Percentiles rank a stretch among this genome's conserved stretches.
Conservation (phyloP, 148 eudicot genomes). For the Rhododendron simsii region DNA sequence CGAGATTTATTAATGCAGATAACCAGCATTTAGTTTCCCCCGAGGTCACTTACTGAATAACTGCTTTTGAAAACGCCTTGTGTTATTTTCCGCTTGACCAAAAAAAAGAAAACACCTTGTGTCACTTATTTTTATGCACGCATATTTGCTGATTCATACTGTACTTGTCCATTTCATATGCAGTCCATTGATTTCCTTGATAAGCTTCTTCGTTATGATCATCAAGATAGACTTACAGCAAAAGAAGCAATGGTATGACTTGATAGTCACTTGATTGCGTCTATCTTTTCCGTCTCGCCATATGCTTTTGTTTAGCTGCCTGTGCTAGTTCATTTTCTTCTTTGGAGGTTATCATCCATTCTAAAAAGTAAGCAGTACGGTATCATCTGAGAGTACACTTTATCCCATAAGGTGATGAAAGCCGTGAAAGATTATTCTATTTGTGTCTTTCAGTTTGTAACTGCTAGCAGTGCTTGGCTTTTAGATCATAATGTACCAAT, state of each 20-base stretch:
- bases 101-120: not conserved
- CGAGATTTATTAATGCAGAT: conserved; percentile 77
- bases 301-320: conserved; percentile 3
- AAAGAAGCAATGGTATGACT: conserved; percentile 80
- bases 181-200: conserved; percentile 95
- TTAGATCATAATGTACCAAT: not conserved
- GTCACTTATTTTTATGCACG: not conserved
- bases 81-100: not conserved
- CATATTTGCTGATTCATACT: not conserved
- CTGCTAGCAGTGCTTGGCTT: not conserved
- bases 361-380: not conserved
- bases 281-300: not conserved
- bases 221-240: conserved; percentile 88
- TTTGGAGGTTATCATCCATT: not conserved
- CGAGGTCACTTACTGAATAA: conserved; percentile 43
- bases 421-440: not conserved
- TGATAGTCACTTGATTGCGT: not conserved
- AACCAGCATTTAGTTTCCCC: conserved; percentile 92
- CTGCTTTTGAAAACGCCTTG: not conserved
- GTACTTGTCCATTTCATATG: not conserved
- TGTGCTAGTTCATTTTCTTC: not conserved
- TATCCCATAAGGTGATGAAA: not conserved
- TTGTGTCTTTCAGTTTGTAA: not conserved
- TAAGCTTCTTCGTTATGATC: conserved; percentile 91
- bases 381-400: not conserved